A percentile compares a stretch with the other conserved stretches of the same genome.
Evolutionary conservation across 768 basidiomycete genomes (phyloP).

Genomic region (Epithele typhae): DNA sequence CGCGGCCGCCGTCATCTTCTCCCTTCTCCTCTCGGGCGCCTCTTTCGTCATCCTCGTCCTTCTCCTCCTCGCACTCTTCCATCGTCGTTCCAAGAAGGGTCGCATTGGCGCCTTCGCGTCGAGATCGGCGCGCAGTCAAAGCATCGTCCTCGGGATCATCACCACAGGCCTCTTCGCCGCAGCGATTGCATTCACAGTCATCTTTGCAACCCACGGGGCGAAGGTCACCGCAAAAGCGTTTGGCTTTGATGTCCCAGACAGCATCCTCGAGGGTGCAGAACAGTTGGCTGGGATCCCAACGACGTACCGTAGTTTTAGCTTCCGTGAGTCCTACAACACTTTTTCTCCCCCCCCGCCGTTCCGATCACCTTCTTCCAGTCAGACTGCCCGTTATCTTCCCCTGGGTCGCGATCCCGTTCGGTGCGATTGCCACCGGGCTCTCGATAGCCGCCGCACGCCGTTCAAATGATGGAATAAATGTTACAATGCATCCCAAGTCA

Average conservation of each 20-base stretch:
- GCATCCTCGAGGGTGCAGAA: constrained; percentile 34
- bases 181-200: constrained; percentile 43
- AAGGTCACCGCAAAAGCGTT: constrained; percentile 40
- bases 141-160: constrained; percentile 36
- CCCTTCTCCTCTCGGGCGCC: constrained; percentile 19
- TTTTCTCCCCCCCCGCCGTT: background rate
- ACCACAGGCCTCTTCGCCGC: constrained; percentile 44
- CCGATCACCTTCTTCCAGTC: constrained; percentile 30
- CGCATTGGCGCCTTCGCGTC: constrained; percentile 15
- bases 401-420: constrained; percentile 46
- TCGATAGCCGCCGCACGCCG: background rate
- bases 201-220: constrained; percentile 42
- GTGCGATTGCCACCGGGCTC: constrained; percentile 29
- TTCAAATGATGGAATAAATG: no score
- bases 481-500: no score
- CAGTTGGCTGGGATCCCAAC: constrained; percentile 34
- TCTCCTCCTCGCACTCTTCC: constrained; percentile 26
- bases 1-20: constrained; percentile 32
- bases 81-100: background rate
- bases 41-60: constrained; percentile 23
- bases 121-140: constrained; percentile 33
- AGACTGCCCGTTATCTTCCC: constrained; percentile 45
- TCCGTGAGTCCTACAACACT: constrained; percentile 38
- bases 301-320: constrained; percentile 41
- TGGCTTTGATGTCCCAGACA: constrained; percentile 31